Evolutionary conservation across 1,284 basidiomycete species (phyloP), one percentile per base, ranked within the genome.

Genomic region (Rhodotorula sp.): DNA sequence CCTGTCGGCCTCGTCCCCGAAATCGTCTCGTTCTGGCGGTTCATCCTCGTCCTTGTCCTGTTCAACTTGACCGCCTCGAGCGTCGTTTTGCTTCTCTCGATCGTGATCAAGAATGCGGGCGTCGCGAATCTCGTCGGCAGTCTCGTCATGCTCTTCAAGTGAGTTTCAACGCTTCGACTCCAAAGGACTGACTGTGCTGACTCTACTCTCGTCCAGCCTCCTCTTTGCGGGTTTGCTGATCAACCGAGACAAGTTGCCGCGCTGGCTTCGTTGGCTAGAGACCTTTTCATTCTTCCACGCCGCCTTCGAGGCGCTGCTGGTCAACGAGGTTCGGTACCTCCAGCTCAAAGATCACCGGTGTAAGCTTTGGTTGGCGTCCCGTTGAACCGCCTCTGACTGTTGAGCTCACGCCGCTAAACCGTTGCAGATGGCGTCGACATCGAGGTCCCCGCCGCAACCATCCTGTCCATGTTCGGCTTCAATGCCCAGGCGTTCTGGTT

Each of bases 121-220:
- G 88, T 98, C 17, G 94, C 94, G 1, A 96, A 91, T 77, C 83
- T 98, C 65, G 86, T 93, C n/a, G 95, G 95, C 33, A 95, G 91
- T 10, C 82, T 98, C 73, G 87, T 95, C 75, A 97, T 99, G 94
- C 84, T 99, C 51, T 97, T 94, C 88, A 97, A 97, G 93, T 95
- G 77, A 79, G 91, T 85, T 14, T 54, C n/a, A 17, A 6, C 22
- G 7, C 54, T 46, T 10, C n/a, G 24, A n/a, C n/a, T 17, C 30
- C 29, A 59, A 37, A 42, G 46, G 26, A n/a, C 24, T 42, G n/a
- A 22, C 42, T 57, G 59, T 17, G 45, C 45, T 64, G 51, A 62
- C 56, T 48, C 22, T 4, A 55, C 51, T 60, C 57, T 46, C 54
- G 20, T 24, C 30, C 72, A 97, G 94, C 80, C 83, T 99, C 66